phyloP scores from a whole-genome alignment of 192 early-diverging fungal genomes.

The Mortierella alpina region DNA sequence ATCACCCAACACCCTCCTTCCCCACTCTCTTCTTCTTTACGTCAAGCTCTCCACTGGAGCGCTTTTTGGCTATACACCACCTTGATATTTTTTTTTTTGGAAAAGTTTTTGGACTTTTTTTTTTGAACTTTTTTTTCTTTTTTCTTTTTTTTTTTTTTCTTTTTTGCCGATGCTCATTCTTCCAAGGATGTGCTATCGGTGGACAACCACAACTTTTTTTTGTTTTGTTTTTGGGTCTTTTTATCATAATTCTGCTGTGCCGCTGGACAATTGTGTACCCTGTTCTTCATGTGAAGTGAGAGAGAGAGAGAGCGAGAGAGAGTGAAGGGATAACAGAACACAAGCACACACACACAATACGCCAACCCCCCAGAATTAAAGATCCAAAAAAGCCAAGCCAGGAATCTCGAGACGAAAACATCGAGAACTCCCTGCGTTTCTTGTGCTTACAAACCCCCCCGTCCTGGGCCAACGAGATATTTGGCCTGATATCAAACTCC shows the following conservation, averaged over 20 bases:
- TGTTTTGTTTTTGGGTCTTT: constrained; percentile 20
- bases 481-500: constrained; percentile 53
- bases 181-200: background rate
- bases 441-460: constrained; percentile 18
- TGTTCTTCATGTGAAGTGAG: constrained; percentile 4
- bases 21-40: background rate
- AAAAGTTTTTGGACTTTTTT: background rate
- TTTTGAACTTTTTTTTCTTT: constrained; percentile 13
- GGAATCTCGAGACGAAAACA: constrained; percentile 45
- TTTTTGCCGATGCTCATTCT: constrained; percentile 5
- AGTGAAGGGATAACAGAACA: constrained; percentile 10
- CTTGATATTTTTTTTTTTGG: constrained; percentile 16
- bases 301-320: constrained; percentile 24
- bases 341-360: background rate
- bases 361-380: constrained; percentile 42
- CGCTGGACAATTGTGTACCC: constrained; percentile 2
- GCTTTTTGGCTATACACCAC: background rate
- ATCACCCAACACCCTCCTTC: constrained; percentile 14
- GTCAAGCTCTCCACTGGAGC: background rate
- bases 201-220: background rate
- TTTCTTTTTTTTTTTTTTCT: constrained; percentile 16
- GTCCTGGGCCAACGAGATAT: constrained; percentile 53
- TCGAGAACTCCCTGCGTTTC: constrained; percentile 33
- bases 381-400: constrained; percentile 35
- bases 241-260: constrained; percentile 22